Evolutionary conservation across 2,329 filamentous ascomycete genomes (phyloP), one percentile per base, ranked within the genome.

Genomic region (Claviceps cyperi): DNA sequence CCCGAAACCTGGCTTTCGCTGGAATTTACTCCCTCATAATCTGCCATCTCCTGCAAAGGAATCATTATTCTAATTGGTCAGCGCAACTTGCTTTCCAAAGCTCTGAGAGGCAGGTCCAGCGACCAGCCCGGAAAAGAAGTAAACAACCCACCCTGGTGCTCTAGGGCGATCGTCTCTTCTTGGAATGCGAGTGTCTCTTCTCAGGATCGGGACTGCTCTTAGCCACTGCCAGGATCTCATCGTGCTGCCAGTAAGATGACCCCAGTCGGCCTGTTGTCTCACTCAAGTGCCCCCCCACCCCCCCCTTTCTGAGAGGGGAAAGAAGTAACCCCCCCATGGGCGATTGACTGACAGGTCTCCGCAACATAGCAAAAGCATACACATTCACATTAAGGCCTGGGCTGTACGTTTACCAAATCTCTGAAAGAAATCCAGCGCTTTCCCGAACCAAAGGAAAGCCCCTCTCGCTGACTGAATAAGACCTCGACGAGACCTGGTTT

Each of bases 141-240:
- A 58, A 51, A 51, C 53, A 53, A 38, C 48, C 35, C 45, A 52
- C 51, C 48, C 46, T 53, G 51, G 50, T 52, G 43, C 38, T 47
- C 41, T 38, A 51, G 51, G 53, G 40, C 47, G 51, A 57, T 57
- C 54, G 57, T 59, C 60, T 59, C 57, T 59, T 60, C 52, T 58
- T 64, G 65, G 65, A 67, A 67, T 67, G 63, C 58, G 44, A 65
- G 54, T 66, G 65, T 63, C 62, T 66, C 57, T 64, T 52, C 46
- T 55, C 54, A 65, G 63, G 60, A 65, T 66, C 57, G 63, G 59
- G 62, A 62, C 55, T 51, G 54, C 59, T 52, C 55, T 60, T 53
- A 59, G 59, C 62, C 62, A 61, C 62, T 61, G 54, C 56, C 54
- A 63, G 57, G 52, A 62, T 57, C 59, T 49, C 54, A 56, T 55